phyloP scores from a whole-genome alignment of 2,329 filamentous ascomycete species.

The Pseudovirgaria hyperparasitica region DNA sequence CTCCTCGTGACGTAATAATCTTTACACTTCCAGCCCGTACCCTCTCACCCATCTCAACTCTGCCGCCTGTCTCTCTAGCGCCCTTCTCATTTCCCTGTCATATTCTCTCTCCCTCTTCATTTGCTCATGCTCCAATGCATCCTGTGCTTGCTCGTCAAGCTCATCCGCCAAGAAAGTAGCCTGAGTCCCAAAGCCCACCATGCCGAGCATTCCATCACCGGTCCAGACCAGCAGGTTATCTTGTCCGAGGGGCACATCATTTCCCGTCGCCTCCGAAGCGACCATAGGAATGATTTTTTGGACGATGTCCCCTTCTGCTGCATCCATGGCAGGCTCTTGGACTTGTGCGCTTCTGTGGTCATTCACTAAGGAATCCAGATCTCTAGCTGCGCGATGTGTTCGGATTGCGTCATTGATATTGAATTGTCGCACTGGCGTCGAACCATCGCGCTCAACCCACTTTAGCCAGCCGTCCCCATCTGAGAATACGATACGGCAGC shows the following conservation, averaged over 20 bases:
- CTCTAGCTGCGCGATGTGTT: no score
- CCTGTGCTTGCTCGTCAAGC: slow-evolving; percentile 21
- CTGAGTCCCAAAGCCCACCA: slow-evolving; percentile 40
- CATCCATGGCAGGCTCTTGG: slow-evolving; percentile 10
- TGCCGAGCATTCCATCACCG: slow-evolving; percentile 62
- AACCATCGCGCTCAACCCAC: slow-evolving; percentile 82
- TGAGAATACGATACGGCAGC: slow-evolving; percentile 67
- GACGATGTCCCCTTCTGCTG: slow-evolving; percentile 53
- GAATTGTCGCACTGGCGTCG: slow-evolving; percentile 39
- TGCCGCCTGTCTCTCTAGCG: slow-evolving; percentile 64
- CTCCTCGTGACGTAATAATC: slow-evolving; percentile 1
- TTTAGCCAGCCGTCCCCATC: slow-evolving; percentile 76
- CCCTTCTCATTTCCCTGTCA: slow-evolving; percentile 57
- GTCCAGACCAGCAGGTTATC: slow-evolving; percentile 80
- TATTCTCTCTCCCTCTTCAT: slow-evolving; percentile 49
- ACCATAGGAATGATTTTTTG: slow-evolving; percentile 59
- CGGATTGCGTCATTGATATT: slow-evolving; percentile 38
- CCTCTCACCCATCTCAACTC: slow-evolving; percentile 64
- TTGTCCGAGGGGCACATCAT: slow-evolving; percentile 13
- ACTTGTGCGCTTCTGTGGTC: no score
- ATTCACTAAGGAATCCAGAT: no score
- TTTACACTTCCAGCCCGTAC: slow-evolving; percentile 45
- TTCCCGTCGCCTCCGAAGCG: slow-evolving; percentile 7
- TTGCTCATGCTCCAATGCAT: slow-evolving; percentile 34
- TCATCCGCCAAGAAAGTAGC: slow-evolving; percentile 16